phyloP scores from a whole-genome alignment of 257 asterid genomes.

The Cinchona pubescens region DNA sequence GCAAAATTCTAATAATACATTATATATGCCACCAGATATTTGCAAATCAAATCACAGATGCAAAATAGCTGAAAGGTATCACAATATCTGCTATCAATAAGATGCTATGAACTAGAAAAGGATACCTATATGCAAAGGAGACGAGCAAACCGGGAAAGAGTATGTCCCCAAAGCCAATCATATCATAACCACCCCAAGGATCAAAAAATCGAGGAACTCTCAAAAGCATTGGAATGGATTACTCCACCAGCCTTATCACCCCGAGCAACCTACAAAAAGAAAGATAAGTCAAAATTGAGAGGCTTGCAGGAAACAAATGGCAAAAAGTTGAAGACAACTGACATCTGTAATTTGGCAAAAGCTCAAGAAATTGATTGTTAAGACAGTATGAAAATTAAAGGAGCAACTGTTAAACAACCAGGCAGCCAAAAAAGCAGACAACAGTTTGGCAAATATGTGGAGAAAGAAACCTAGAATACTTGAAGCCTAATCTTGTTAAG shows the following conservation, averaged over 20 bases:
- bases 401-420: background rate
- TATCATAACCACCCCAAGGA: conserved; percentile 90
- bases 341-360: background rate
- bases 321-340: background rate
- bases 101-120: conserved; percentile 8
- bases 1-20: background rate
- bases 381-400: background rate
- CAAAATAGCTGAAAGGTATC: background rate
- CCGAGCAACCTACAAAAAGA: conserved; percentile 70
- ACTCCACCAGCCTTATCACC: conserved; percentile 93
- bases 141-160: conserved; percentile 91
- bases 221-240: conserved; percentile 97
- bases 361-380: background rate
- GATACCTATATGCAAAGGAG: conserved; percentile 75
- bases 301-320: background rate
- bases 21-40: background rate
- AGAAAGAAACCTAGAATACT: background rate
- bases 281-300: background rate
- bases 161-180: conserved; percentile 98
- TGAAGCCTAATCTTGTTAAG: background rate
- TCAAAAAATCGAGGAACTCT: conserved; percentile 84
- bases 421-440: background rate
- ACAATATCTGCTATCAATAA: background rate
- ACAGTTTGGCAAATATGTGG: background rate
- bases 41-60: background rate